Percentiles rank a stretch among this genome's conserved stretches.
Conservation (phyloP, 2,329 filamentous ascomycete genomes). For the Trichoderma lentiforme region DNA sequence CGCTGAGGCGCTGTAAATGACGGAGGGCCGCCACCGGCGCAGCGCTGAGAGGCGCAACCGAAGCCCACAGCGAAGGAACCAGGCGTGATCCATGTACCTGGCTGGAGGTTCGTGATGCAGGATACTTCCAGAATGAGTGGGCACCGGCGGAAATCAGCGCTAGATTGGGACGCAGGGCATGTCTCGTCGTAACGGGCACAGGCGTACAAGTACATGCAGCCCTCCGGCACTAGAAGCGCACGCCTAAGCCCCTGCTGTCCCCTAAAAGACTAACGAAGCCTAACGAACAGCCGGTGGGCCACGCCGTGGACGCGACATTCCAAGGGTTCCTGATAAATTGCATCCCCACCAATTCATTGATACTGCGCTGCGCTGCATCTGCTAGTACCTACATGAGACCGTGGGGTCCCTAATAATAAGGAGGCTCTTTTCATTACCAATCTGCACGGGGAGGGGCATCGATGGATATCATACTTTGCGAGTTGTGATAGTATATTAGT, state of each 20-base stretch:
- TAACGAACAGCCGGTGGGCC: conserved; percentile 2
- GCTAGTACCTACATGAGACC: background rate
- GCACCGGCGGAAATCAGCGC: background rate
- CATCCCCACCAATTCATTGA: conserved; percentile 5
- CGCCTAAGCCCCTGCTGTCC: conserved; percentile 2
- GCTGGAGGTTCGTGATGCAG: background rate
- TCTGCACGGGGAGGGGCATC: background rate
- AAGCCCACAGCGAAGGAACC: background rate
- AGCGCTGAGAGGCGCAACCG: conserved; percentile 3
- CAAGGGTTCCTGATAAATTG: conserved; percentile 18
- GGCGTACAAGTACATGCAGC: background rate
- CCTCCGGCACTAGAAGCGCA: background rate
- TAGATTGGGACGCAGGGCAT: background rate
- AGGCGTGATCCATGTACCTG: background rate
- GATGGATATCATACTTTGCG: background rate
- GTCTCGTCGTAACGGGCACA: background rate
- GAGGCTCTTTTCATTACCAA: background rate
- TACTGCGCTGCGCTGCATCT: background rate
- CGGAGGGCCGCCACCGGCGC: conserved; percentile 6
- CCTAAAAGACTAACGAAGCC: conserved; percentile 11
- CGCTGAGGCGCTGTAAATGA: background rate
- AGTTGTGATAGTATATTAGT: background rate
- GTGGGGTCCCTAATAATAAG: background rate
- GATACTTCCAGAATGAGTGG: conserved; percentile 3
- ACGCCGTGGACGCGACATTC: conserved; percentile 3